phyloP scores from a whole-genome alignment of 2,329 filamentous ascomycete species.

The Bertia moriformis region DNA sequence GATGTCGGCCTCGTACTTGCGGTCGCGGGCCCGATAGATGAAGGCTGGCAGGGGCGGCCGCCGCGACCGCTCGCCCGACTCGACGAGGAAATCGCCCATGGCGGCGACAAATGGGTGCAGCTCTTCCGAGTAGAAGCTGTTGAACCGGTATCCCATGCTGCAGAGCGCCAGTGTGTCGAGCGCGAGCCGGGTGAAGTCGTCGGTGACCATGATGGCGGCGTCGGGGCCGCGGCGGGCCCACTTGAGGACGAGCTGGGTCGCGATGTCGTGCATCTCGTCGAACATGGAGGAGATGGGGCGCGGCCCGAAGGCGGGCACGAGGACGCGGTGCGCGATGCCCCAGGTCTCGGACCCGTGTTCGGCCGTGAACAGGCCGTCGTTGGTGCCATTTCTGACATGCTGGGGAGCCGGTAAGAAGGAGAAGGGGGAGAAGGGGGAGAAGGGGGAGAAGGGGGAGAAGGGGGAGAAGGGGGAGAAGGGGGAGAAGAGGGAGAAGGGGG shows the following conservation, averaged over 20 bases:
- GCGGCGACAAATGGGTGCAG: constrained; percentile 57
- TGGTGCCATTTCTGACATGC: constrained; percentile 42
- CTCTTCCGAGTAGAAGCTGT: constrained; percentile 55
- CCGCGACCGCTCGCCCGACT: constrained; percentile 33
- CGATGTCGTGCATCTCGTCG: constrained; percentile 54
- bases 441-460: background rate
- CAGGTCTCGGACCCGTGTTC: constrained; percentile 39
- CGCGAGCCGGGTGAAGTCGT: constrained; percentile 60
- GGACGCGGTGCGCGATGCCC: constrained; percentile 49
- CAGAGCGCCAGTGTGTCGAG: constrained; percentile 61
- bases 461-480: background rate
- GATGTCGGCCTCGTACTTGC: constrained; percentile 39
- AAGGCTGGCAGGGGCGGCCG: constrained; percentile 30
- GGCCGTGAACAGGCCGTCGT: constrained; percentile 54
- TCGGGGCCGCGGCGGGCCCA: constrained; percentile 49
- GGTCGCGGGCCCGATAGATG: constrained; percentile 24
- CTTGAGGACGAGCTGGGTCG: constrained; percentile 50
- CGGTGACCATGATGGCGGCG: constrained; percentile 39
- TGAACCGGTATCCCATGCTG: constrained; percentile 60
- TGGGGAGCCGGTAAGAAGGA: constrained; percentile 8
- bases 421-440: background rate
- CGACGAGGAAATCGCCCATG: constrained; percentile 49
- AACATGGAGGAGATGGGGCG: constrained; percentile 56
- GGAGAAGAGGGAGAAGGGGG: constrained; percentile 9
- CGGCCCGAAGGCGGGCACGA: constrained; percentile 58